Conservation (phyloP, 139 green algal genomes). For the Chlorella vulgaris region DNA sequence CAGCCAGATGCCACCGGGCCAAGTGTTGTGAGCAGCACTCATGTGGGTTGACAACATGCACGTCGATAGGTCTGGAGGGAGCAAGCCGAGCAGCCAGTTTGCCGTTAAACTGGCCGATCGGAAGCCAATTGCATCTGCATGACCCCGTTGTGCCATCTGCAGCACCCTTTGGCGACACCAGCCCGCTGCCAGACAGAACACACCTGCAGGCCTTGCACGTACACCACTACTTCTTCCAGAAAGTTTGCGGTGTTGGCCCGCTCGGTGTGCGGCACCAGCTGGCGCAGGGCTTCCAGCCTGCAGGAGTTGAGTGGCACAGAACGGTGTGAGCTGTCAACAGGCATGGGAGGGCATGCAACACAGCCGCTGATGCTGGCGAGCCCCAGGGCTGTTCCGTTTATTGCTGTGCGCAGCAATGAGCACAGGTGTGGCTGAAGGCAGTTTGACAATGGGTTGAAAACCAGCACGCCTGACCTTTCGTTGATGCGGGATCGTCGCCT, state of each 20-base stretch:
- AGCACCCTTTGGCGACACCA: too few species aligned
- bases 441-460: background rate
- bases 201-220: conserved; percentile 57
- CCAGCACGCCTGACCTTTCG: conserved; percentile 4
- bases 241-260: conserved; percentile 86
- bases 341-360: too few species aligned
- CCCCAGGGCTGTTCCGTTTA: too few species aligned
- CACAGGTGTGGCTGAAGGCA: background rate
- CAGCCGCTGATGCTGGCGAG: too few species aligned
- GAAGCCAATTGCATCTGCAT: background rate
- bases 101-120: background rate
- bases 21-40: background rate
- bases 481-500: conserved; percentile 40
- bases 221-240: conserved; percentile 81
- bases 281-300: conserved; percentile 72
- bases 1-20: too few species aligned
- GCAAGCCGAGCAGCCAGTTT: too few species aligned
- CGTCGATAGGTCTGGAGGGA: too few species aligned
- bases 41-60: too few species aligned
- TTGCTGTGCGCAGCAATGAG: too few species aligned
- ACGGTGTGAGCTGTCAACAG: too few species aligned
- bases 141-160: too few species aligned
- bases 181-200: background rate
- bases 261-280: conserved; percentile 82
- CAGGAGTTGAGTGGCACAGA: background rate